Evolutionary conservation across 305 asterid genomes (phyloP), one percentile per base, ranked within the genome.

Genomic region (Ajuga reptans): DNA sequence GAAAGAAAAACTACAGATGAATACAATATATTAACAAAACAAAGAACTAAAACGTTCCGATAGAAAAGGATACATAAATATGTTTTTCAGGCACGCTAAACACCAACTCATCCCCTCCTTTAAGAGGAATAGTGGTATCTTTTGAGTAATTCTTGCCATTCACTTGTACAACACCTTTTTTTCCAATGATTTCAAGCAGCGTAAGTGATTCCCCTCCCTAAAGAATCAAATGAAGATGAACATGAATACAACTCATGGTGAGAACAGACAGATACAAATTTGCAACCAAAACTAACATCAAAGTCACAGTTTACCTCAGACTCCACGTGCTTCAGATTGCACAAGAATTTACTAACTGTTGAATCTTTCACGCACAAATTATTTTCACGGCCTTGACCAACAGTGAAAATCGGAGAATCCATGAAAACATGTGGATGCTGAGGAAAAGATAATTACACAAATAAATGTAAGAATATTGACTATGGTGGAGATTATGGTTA

Each of bases 21-120:
- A 34, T 7, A 46, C n/a, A 76, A 60, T 65, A 64, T 17, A 8
- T 14, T 12, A 67, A 74, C 39, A 70, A 24, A 47, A 18, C 21
- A 54, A 56, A 59, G 64, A 72, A 31, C 68, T 24, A 57, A 71
- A 45, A 46, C 54, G 47, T 51, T 43, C 43, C 46, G 72, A 63
- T 9, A 47, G 43, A n/a, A 73, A 86, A 87, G 96, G 98, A 92
- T 92, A 92, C 98, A 75, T 92, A 92, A 61, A 90, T 90, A 77
- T 87, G 89, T 76, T 80, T 81, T 33, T 87, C 91, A 21, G 86
- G 76, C 16, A 81, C 77, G 85, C 88, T 81, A 77, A 92, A 92
- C 53, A 87, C 86, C 84, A 92, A 89, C 77, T 89, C 98, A 75
- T 92, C 98, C 6, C 98, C 96, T 68, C 84, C 91, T 64, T 80